Evolutionary conservation across 768 basidiomycete genomes (phyloP).

Genomic region (Lactarius vividus): DNA sequence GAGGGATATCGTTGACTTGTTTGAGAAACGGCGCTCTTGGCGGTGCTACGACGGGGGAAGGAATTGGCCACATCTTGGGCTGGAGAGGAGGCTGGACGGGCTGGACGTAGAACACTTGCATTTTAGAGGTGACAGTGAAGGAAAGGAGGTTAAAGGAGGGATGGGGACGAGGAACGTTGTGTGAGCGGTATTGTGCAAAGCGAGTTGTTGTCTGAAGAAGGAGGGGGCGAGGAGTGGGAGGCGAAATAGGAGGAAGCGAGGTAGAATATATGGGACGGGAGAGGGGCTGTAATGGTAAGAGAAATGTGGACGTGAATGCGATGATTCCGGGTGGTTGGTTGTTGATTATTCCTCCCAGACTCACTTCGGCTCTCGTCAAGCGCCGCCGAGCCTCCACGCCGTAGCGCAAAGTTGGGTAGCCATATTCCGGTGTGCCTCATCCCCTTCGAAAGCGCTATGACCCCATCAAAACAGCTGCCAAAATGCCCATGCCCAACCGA

Average conservation of each 20-base stretch:
- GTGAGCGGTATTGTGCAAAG: not conserved
- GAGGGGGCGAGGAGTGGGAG: not conserved
- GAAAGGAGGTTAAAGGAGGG: no score
- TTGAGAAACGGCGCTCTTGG: not conserved
- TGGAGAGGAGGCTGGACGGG: not conserved
- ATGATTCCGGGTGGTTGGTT: not conserved
- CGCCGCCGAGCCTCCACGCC: no score
- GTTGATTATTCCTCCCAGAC: no score
- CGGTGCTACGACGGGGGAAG: not conserved
- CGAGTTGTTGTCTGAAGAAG: not conserved
- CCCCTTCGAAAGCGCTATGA: no score
- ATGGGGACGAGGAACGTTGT: not conserved
- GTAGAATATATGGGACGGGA: not conserved
- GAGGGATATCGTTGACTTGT: slow-evolving; percentile 17
- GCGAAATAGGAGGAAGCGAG: not conserved
- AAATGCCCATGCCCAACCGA: no score
- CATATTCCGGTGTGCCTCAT: no score
- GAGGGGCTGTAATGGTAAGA: not conserved
- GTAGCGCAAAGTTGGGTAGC: no score
- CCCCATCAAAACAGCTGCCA: no score
- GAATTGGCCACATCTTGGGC: not conserved
- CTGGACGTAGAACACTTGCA: slow-evolving; percentile 1
- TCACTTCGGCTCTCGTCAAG: no score
- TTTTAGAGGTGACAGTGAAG: not conserved
- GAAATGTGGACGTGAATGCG: not conserved